Evolutionary conservation across 768 basidiomycete species (phyloP), one percentile per base, ranked within the genome.

Genomic region (Leccinum aurantiacum): DNA sequence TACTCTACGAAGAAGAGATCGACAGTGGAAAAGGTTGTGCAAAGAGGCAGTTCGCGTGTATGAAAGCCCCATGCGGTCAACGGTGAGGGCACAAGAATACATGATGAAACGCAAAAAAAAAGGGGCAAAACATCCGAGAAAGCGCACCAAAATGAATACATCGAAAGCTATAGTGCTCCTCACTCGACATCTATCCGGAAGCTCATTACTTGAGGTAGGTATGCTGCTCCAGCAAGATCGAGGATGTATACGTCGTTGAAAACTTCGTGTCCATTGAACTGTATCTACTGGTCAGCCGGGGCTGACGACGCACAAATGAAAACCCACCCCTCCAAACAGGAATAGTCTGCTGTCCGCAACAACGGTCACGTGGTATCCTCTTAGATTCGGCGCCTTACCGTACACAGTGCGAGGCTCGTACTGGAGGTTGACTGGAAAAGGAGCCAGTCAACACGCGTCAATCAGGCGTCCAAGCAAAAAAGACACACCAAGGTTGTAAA

Each of bases 181-280:
- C 55, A 74, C 19, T 61, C 61, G 1, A 77, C 70, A 47, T 87
- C 84, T 66, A 90, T 82, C 33, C 76, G 78, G 68, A 88, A 89
- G 71, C 87, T 87, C 61, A 89, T 92, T 10, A 94, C 91, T 71
- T 96, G 94, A 0, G 94, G 93, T 22, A 96, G 76, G 75, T 95
- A 97, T 38, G 92, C 93, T 5, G 87, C 84, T 10, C 89, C 91
- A 4, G 92, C 91, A 35, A 96, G 80, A 68, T 98, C 95, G 49
- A 97, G 78, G 41, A 90, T 81, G 73, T 89, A 83, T 38, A 95
- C 87, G 74, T 96, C 95, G 64, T 94, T 91, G 67, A 85, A 94
- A 3, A 90, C 86, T 17, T 85, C 86, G 53, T 82, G 83, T 2
- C 94, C 95, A 49, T 95, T 93, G 67, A 88, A 90, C 53, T 73